Conservation (phyloP, 2,329 filamentous ascomycete species). For the Teratosphaeria nubilosa region DNA sequence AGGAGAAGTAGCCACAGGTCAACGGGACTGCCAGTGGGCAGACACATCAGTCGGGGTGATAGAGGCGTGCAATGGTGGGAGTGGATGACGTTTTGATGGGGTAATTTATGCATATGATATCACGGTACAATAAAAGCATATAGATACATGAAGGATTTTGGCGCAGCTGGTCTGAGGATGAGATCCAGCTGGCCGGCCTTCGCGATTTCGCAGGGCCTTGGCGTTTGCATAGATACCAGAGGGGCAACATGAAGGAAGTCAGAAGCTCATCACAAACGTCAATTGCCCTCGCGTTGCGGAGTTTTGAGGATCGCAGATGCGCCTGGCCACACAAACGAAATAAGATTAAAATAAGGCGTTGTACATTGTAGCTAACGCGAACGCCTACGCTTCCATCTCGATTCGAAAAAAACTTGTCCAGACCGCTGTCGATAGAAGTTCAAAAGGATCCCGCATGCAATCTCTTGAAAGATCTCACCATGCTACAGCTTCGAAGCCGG, state of each 20-base stretch:
- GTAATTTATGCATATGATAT: neutral
- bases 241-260: too few relatives aligned
- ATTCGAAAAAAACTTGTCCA: neutral
- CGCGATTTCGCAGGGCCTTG: too few relatives aligned
- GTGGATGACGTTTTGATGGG: neutral
- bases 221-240: too few relatives aligned
- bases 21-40: neutral
- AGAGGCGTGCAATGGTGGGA: neutral
- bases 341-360: neutral
- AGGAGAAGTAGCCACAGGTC: constrained; percentile 1
- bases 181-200: neutral
- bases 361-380: neutral
- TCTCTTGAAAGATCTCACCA: neutral
- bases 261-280: too few relatives aligned
- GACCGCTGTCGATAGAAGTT: neutral
- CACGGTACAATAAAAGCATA: neutral
- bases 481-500: neutral
- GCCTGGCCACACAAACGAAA: neutral
- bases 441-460: neutral
- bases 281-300: too few relatives aligned
- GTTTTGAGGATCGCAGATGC: neutral
- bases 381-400: neutral
- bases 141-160: neutral
- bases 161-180: neutral
- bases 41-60: neutral